A percentile compares a stretch with the other conserved stretches of the same genome.
Evolutionary conservation across 495 filamentous ascomycete species (phyloP).

Genomic region (Articulospora tetracladia): DNA sequence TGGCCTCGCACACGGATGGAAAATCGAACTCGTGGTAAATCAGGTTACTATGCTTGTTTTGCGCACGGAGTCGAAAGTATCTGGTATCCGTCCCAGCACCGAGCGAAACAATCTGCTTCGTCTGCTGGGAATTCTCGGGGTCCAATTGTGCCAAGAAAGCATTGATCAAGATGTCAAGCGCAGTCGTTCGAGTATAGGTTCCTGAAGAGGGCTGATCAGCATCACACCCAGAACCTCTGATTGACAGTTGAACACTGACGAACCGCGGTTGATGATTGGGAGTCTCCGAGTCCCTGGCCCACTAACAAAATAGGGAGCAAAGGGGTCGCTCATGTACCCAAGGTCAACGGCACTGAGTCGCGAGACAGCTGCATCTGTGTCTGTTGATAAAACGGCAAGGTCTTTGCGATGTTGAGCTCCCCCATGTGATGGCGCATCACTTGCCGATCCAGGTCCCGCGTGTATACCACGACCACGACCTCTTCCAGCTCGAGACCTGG

Average conservation of each 20-base stretch:
- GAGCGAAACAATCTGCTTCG: conserved; percentile 85
- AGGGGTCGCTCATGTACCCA: conserved; percentile 85
- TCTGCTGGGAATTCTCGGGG: conserved; percentile 25
- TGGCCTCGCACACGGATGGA: conserved; percentile 54
- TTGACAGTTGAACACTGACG: conserved; percentile 11
- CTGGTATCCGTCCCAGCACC: conserved; percentile 94
- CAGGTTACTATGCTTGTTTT: conserved; percentile 35
- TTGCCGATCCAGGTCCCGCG: neutral
- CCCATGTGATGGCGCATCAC: neutral
- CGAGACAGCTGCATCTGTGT: conserved; percentile 86
- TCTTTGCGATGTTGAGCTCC: conserved; percentile 17
- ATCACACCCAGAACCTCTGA: too few species aligned
- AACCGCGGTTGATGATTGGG: conserved; percentile 93
- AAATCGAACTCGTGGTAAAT: conserved; percentile 95
- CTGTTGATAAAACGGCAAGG: conserved; percentile 72
- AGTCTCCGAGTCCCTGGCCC: conserved; percentile 47
- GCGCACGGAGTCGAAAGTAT: conserved; percentile 58
- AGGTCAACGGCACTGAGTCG: conserved; percentile 81
- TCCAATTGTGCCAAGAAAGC: conserved; percentile 51
- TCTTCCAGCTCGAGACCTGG: conserved; percentile 29
- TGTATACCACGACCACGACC: conserved; percentile 30
- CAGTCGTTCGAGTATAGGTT: conserved; percentile 89
- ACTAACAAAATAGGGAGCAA: conserved; percentile 61
- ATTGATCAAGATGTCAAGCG: conserved; percentile 76
- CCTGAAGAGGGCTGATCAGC: conserved; percentile 42